Base-by-base conservation (phyloP, 2,329 filamentous ascomycete species). In the Venturia carpophila region DNA sequence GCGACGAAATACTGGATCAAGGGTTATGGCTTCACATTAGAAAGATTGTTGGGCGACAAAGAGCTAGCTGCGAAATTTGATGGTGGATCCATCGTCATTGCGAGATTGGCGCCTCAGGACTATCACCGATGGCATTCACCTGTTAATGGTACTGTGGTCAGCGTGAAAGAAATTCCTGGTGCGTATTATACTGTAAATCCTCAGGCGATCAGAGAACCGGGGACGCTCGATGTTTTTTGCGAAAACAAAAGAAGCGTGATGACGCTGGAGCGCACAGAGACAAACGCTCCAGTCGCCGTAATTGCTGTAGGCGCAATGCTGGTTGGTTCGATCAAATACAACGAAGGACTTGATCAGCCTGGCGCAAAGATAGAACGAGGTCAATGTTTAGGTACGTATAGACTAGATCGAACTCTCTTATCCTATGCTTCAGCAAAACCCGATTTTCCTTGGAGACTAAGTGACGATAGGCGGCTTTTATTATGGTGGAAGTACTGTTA, bases 261-360 rank as follows among this genome's bases (percentile, higher is more conserved):
- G 77, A 65, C 73, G 45, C 61, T 78, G 37, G 68, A 71, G 39
- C 71, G 76, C 1, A 65, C 64, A 1, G 68, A 66, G 1, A 75
- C 72, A 1, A 71, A 71, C 0, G 66, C 68, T 11, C 70, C 68
- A 0, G 69, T 79, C 19, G 75, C 74, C 0, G 67, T 79, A 34
- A 68, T 79, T 19, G 77, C 77, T 4, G 76, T 79, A 1, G 77
- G 77, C 10, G 77, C 77, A 1, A 79, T 79, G 77, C 70, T 79
- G 30, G 77, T 79, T 0, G 77, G 77, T 1, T 75, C 72, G 27
- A 78, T 79, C 67, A 73, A 72, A 56, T 78, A 78, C 65, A 72
- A 75, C n/a, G 62, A 68, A 17, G 77, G 73, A 34, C 69, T 77
- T n/a, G 69, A 63, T 39, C 41, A 70, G 34, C 61, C 68, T 9